Conservation (phyloP, 2,329 filamentous ascomycete species). For the Alternaria sp. region DNA sequence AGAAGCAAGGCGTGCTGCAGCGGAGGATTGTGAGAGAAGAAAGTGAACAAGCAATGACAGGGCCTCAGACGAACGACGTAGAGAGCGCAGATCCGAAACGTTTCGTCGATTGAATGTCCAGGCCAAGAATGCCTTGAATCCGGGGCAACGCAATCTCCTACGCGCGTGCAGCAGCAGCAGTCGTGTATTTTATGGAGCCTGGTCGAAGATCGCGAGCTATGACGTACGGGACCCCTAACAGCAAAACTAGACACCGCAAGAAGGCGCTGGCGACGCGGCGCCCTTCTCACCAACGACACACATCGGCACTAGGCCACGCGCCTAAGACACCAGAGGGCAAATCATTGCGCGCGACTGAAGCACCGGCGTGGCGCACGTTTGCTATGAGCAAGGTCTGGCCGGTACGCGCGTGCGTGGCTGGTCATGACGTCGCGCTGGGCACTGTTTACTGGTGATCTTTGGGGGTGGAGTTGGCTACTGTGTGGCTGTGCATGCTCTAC, state of each 20-base stretch:
- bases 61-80: neutral
- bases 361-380: conserved; percentile 12
- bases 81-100: conserved; percentile 5
- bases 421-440: conserved; percentile 6
- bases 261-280: conserved; percentile 8
- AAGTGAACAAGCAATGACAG: neutral
- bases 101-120: neutral
- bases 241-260: conserved; percentile 3
- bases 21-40: conserved; percentile 1
- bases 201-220: conserved; percentile 21
- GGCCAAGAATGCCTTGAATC: neutral
- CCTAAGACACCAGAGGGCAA: conserved; percentile 1
- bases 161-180: conserved; percentile 29
- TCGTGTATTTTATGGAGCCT: conserved; percentile 32
- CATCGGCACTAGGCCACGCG: conserved; percentile 19
- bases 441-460: neutral
- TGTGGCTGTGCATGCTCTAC: conserved; percentile 2
- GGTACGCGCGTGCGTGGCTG: conserved; percentile 18
- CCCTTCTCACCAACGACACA: conserved; percentile 11
- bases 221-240: conserved; percentile 27
- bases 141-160: conserved; percentile 19
- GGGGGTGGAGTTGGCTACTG: neutral
- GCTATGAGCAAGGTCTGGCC: neutral
- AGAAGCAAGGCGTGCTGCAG: neutral
- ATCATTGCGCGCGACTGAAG: conserved; percentile 11